Evolutionary conservation across 257 asterid species (phyloP).

Genomic region (Orobanche coerulescens): DNA sequence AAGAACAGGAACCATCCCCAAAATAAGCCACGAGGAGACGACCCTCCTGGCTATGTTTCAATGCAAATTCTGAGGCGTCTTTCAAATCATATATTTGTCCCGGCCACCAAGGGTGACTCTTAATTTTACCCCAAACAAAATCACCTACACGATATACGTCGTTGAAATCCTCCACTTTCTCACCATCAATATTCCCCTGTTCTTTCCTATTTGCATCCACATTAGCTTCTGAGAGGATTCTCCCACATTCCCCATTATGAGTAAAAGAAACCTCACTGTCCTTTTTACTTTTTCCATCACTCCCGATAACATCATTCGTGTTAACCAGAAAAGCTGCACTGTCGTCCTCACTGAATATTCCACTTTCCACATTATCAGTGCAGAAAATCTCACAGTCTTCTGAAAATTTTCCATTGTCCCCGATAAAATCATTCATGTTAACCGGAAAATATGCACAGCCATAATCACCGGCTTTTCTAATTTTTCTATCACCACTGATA

Average conservation of each 20-base stretch:
- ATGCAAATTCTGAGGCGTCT: slow-evolving; percentile 56
- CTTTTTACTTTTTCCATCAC: background rate
- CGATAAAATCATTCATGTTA: too few relatives aligned
- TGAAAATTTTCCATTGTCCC: too few relatives aligned
- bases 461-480: too few relatives aligned
- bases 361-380: too few relatives aligned
- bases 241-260: background rate
- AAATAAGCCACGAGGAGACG: slow-evolving; percentile 63
- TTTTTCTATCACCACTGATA: background rate
- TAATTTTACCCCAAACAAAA: slow-evolving; percentile 82
- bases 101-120: slow-evolving; percentile 90
- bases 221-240: background rate
- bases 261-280: background rate
- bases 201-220: background rate
- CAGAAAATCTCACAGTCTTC: too few relatives aligned
- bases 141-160: slow-evolving; percentile 55
- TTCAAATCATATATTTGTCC: slow-evolving; percentile 61
- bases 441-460: too few relatives aligned
- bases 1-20: slow-evolving; percentile 69
- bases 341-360: too few relatives aligned
- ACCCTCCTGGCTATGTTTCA: slow-evolving; percentile 37
- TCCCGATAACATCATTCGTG: background rate
- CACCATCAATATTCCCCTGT: background rate
- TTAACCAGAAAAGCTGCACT: too few relatives aligned
- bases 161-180: background rate